Evolutionary conservation across 1,284 basidiomycete genomes (phyloP).

Genomic region (Athelia psychrophila): DNA sequence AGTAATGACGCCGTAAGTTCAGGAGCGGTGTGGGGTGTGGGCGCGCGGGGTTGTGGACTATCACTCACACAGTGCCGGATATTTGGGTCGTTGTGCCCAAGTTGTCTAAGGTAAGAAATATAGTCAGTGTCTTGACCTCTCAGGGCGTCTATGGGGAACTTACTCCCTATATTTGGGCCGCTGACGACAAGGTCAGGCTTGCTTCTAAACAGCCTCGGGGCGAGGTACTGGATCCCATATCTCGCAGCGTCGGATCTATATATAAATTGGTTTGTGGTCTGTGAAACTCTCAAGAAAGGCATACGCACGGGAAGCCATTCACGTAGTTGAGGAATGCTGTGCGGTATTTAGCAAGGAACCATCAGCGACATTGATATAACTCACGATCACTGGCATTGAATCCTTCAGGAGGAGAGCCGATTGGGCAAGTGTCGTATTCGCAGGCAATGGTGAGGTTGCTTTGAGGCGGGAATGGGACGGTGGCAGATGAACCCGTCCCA

Average conservation of each 20-base stretch:
- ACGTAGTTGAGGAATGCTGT: conserved; percentile 38
- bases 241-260: conserved; percentile 37
- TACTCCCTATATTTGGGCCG: conserved; percentile 50
- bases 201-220: conserved; percentile 38
- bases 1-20: not conserved
- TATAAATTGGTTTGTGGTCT: not conserved
- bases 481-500: conserved; percentile 35
- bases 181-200: conserved; percentile 50
- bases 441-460: conserved; percentile 29
- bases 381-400: conserved; percentile 39
- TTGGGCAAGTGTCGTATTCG: conserved; percentile 39
- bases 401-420: conserved; percentile 42
- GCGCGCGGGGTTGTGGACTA: no score
- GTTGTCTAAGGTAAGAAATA: no score
- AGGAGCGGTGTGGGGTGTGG: no score
- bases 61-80: conserved; percentile 47
- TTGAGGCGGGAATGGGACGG: no score
- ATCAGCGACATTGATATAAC: conserved; percentile 19
- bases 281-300: not conserved
- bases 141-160: no score
- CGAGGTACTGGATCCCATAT: conserved; percentile 45
- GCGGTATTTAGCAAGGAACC: no score
- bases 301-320: conserved; percentile 36
- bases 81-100: conserved; percentile 29
- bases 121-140: no score